Conservation (phyloP, 2,329 filamentous ascomycete species). For the Grosmannia clavigera region DNA sequence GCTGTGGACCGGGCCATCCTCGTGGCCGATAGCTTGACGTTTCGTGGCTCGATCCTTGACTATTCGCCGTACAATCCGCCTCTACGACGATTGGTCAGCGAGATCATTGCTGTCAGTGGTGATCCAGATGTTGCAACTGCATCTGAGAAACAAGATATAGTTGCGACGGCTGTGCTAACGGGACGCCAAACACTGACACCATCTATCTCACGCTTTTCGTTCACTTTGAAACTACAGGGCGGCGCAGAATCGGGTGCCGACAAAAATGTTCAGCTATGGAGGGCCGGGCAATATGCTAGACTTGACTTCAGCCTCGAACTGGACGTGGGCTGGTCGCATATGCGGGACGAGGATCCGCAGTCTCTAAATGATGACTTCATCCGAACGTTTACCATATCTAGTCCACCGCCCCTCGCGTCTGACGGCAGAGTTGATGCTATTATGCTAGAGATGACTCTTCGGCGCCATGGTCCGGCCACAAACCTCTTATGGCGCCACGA, state of each 20-base stretch:
- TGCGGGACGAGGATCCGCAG: slow-evolving; percentile 68
- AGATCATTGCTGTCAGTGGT: slow-evolving; percentile 21
- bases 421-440: neutral
- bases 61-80: slow-evolving; percentile 70
- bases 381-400: slow-evolving; percentile 72
- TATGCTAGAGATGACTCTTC: slow-evolving; percentile 58
- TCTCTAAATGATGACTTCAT: slow-evolving; percentile 77
- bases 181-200: too few species aligned
- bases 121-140: too few species aligned
- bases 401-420: slow-evolving; percentile 26
- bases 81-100: slow-evolving; percentile 50
- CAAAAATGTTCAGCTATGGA: slow-evolving; percentile 29
- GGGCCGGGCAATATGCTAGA: slow-evolving; percentile 65
- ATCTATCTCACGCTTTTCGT: too few species aligned
- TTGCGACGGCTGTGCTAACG: too few species aligned
- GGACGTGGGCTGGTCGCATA: slow-evolving; percentile 65
- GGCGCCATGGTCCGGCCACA: slow-evolving; percentile 59
- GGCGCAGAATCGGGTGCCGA: too few species aligned
- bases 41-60: slow-evolving; percentile 47
- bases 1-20: slow-evolving; percentile 47
- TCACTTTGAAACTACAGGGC: too few species aligned
- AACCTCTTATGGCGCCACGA: slow-evolving; percentile 42
- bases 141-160: too few species aligned
- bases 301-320: slow-evolving; percentile 60
- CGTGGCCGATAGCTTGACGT: slow-evolving; percentile 53